Evolutionary conservation across 768 basidiomycete species (phyloP), one percentile per base, ranked within the genome.

Genomic region (Trametes villosa): DNA sequence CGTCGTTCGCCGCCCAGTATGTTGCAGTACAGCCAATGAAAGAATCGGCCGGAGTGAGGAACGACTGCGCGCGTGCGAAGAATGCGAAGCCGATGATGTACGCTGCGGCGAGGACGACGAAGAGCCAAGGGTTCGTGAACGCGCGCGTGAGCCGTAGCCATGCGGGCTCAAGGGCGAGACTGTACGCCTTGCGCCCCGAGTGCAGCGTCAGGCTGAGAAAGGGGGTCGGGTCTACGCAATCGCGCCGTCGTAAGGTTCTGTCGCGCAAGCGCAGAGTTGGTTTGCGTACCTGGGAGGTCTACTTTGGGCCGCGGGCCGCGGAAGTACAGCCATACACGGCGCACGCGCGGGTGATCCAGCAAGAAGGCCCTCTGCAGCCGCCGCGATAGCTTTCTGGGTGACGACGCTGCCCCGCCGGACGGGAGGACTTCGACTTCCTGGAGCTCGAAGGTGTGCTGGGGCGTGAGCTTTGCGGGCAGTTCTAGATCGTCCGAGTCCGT

Each of bases 11-110:
- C 3, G 77, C 63, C 89, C 91, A 94, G 69, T 85, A 91, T 2
- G 86, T 81, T 8, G 86, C 79, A 8, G 88, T 89, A 68, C 90
- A 92, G 36, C 77, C 81, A 52, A 88, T 78, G 67, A 85, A 88
- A 2, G 86, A 81, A 40, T 81, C 81, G 15, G 85, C 69, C 2
- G 88, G 87, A 3, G 85, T 88, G 36, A 85, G 75, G 72, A 87
- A 94, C 55, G 84, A 92, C 62, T 92, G 88, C 9, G 86, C 81
- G 18, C 89, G 82, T 12, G 85, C 75, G 63, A 93, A 82, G 75
- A 94, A 92, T 0, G 89, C 81, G 26, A 94, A 78, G 30, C 80
- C 83, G 51, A 92, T 78, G 63, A 94, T 86, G 71, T 91, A 94
- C 3, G 77, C 85, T 26, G 76, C 78, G 27, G 69, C 81, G 17